These are phyloP conservation scores for Trichosporon sp. DNA, from an alignment of 1,284 basidiomycete species.

Conservation along the genomic window DNA sequence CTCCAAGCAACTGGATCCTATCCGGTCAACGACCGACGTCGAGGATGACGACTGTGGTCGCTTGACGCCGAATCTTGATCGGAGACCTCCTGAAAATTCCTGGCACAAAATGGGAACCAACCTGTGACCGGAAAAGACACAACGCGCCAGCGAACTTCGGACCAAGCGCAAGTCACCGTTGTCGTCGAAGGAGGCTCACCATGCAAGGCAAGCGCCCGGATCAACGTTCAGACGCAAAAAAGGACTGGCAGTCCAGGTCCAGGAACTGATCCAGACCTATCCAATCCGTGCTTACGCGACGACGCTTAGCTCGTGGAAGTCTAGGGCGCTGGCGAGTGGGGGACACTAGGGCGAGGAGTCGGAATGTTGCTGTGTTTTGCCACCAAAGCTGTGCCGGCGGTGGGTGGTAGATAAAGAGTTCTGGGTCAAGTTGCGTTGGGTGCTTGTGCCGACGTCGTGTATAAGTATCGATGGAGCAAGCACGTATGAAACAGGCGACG, in stretches of 20 bases:
- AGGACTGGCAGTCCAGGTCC: neutral
- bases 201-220: slow-evolving; percentile 11
- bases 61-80: neutral
- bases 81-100: neutral
- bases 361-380: neutral
- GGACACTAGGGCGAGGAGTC: neutral
- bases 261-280: neutral
- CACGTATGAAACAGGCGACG: slow-evolving; percentile 4
- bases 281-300: neutral
- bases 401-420: neutral
- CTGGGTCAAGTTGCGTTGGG: neutral
- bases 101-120: neutral
- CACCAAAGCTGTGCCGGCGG: neutral
- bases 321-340: neutral
- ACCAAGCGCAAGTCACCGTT: neutral
- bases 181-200: neutral
- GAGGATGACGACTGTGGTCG: slow-evolving; percentile 6
- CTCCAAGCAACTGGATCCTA: neutral
- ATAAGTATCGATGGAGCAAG: slow-evolving; percentile 15
- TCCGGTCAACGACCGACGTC: neutral
- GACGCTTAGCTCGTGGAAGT: neutral
- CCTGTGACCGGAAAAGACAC: neutral
- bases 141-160: slow-evolving; percentile 16
- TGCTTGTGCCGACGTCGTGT: slow-evolving; percentile 15
- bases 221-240: neutral